Conservation (phyloP, 345 rosid species). For the Laguncularia racemosa region DNA sequence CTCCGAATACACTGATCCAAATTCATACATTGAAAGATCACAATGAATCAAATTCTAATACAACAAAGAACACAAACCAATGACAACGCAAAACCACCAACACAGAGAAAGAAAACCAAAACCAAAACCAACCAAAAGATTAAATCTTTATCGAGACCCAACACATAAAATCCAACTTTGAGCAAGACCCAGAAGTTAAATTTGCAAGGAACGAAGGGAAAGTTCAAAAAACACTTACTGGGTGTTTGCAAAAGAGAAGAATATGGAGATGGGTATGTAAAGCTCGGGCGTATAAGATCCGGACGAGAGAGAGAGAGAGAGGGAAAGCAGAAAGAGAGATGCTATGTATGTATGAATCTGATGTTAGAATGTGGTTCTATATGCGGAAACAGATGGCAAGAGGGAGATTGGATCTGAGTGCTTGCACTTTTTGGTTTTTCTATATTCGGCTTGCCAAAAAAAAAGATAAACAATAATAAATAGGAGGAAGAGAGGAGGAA, state of each 20-base stretch:
- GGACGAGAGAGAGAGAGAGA: background rate
- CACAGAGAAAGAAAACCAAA: too few relatives aligned
- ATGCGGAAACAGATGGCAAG: background rate
- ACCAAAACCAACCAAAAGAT: too few relatives aligned
- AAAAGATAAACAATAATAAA: background rate
- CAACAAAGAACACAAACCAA: too few relatives aligned
- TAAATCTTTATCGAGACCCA: too few relatives aligned
- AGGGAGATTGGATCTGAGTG: conserved; percentile 13
- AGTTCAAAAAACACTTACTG: background rate
- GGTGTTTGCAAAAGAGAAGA: too few relatives aligned
- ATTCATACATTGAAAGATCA: too few relatives aligned
- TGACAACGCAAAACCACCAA: too few relatives aligned
- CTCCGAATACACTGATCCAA: too few relatives aligned
- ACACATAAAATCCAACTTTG: background rate
- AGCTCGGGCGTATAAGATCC: conserved; percentile 3
- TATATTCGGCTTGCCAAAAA: background rate
- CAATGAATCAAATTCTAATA: too few relatives aligned
- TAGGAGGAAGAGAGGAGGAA: too few relatives aligned
- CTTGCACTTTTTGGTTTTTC: background rate
- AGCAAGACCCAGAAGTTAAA: conserved; percentile 5
- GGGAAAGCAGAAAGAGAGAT: conserved; percentile 8
- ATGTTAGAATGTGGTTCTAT: background rate
- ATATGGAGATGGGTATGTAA: too few relatives aligned
- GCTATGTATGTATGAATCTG: conserved; percentile 2
- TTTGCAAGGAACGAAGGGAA: background rate